These are phyloP conservation scores for Zea mays DNA, from an alignment of 176 grass and related monocot species.

Conservation along the genomic window Zm-B73-REFERENCE-NAM-5.0 NC_050101.1:110086501-110087000, in stretches of 20 bases:
- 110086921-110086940: constrained; percentile 26
- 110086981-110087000: constrained; percentile 31
- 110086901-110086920: constrained; percentile 73
- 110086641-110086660: background rate
- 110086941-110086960: constrained; percentile 10
- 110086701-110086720: constrained; percentile 36
- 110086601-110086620: constrained; percentile 11
- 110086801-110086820: constrained; percentile 99
- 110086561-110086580: constrained; percentile 74
- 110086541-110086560: constrained; percentile 94
- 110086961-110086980: constrained; percentile 7
- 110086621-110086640: constrained; percentile 10
- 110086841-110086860: constrained; percentile 68
- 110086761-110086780: constrained; percentile 89
- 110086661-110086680: constrained; percentile 18
- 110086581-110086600: constrained; percentile 69
- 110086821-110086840: constrained; percentile 78
- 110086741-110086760: constrained; percentile 99
- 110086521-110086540: constrained; percentile 91
- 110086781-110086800: constrained; percentile 98
- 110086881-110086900: constrained; percentile 61
- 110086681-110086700: background rate
- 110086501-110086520: constrained; percentile 94
- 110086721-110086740: constrained; percentile 93
- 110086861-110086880: constrained; percentile 77